These are phyloP conservation scores for Diaporthe sp. DNA, from an alignment of 2,329 filamentous ascomycete genomes.

Conservation along the genomic window DNA sequence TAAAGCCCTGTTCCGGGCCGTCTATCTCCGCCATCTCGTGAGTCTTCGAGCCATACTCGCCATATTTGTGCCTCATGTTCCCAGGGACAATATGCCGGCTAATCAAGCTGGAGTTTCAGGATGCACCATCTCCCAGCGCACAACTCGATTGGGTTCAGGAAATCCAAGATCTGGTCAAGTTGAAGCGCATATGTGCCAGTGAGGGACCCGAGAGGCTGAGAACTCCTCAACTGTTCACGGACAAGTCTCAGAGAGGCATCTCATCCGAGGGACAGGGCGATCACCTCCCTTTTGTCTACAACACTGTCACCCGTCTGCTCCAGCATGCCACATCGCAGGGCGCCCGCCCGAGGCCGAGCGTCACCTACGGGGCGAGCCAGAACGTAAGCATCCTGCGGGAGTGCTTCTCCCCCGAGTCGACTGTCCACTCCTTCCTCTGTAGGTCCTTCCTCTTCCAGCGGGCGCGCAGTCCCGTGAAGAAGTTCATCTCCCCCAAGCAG, in stretches of 20 bases:
- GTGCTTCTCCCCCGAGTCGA: conserved; percentile 62
- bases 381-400: conserved; percentile 60
- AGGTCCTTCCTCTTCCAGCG: conserved; percentile 74
- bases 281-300: conserved; percentile 63
- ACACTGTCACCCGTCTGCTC: conserved; percentile 61
- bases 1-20: conserved; percentile 68
- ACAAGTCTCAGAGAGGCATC: conserved; percentile 49
- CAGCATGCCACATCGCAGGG: conserved; percentile 56
- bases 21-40: conserved; percentile 73
- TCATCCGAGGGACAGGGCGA: not conserved
- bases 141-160: conserved; percentile 47
- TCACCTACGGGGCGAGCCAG: conserved; percentile 60
- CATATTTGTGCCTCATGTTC: not conserved
- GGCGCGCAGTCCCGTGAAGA: conserved; percentile 56
- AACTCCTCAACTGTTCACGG: not conserved
- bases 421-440: conserved; percentile 72
- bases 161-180: conserved; percentile 58
- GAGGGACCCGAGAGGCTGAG: conserved; percentile 57
- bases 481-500: conserved; percentile 35
- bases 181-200: conserved; percentile 59
- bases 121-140: conserved; percentile 13
- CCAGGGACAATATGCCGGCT: not conserved
- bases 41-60: conserved; percentile 37
- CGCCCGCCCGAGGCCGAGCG: conserved; percentile 48
- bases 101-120: conserved; percentile 14